Conservation (phyloP, 2,329 filamentous ascomycete species). For the Dactylellina parvicollis region DNA sequence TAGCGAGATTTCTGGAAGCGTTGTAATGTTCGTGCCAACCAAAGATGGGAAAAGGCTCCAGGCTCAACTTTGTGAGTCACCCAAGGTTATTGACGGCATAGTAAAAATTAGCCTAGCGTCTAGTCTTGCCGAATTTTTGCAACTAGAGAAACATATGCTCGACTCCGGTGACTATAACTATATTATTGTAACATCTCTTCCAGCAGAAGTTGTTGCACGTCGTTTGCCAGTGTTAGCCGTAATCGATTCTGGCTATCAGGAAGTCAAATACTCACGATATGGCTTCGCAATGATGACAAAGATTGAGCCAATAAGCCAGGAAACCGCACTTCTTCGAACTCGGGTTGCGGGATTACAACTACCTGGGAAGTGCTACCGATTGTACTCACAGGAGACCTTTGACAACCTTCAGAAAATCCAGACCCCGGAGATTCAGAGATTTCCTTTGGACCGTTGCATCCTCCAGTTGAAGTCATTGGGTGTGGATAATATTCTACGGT, state of each 20-base stretch:
- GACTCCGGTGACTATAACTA: background rate
- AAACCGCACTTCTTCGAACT: conserved; percentile 28
- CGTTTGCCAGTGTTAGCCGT: conserved; percentile 12
- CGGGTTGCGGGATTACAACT: conserved; percentile 80
- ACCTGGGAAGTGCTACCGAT: conserved; percentile 90
- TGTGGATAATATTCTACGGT: conserved; percentile 91
- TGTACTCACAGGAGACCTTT: conserved; percentile 84
- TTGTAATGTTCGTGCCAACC: conserved; percentile 24
- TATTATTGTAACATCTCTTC: conserved; percentile 31
- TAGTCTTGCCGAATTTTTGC: background rate
- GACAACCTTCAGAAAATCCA: conserved; percentile 73
- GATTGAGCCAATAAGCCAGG: conserved; percentile 33
- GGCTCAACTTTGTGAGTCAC: conserved; percentile 9
- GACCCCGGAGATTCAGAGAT: conserved; percentile 88
- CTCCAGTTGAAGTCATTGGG: conserved; percentile 93
- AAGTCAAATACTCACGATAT: conserved; percentile 15
- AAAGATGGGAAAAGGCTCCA: conserved; percentile 13
- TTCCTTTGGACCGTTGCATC: conserved; percentile 86
- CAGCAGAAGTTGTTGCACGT: conserved; percentile 20
- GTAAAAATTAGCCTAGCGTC: background rate
- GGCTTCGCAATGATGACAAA: conserved; percentile 30
- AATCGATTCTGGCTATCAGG: conserved; percentile 36
- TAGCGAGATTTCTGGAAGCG: background rate
- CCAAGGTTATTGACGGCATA: background rate
- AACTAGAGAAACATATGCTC: background rate